A percentile compares a stretch with the other conserved stretches of the same genome.
These are phyloP conservation scores for Xanthoconium purpureum DNA, from an alignment of 768 basidiomycete genomes.

Conservation along the genomic window DNA sequence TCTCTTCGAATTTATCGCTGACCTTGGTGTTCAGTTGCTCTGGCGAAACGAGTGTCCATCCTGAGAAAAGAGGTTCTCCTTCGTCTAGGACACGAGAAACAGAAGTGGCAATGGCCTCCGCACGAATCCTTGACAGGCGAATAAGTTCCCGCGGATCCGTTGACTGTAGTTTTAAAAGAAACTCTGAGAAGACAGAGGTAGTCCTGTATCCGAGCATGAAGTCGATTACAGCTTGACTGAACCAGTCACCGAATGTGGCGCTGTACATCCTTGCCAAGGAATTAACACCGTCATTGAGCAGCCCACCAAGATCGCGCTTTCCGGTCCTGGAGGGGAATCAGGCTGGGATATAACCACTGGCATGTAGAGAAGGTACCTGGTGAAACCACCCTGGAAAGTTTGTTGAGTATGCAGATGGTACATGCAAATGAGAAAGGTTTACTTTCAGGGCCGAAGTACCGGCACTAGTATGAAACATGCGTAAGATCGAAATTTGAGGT, in stretches of 20 bases:
- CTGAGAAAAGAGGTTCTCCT: conserved; percentile 73
- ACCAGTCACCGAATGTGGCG: conserved; percentile 93
- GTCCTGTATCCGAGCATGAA: conserved; percentile 88
- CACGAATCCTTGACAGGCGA: conserved; percentile 82
- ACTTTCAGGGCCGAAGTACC: conserved; percentile 97
- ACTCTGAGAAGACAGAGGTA: conserved; percentile 87
- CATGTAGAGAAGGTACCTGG: conserved; percentile 47
- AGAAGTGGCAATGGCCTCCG: conserved; percentile 90
- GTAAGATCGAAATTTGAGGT: background rate
- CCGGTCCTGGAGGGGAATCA: conserved; percentile 62
- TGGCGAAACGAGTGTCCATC: conserved; percentile 93
- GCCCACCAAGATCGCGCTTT: conserved; percentile 87
- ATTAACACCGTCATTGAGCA: conserved; percentile 95
- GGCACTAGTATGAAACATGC: conserved; percentile 51
- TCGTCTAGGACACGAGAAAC: conserved; percentile 72
- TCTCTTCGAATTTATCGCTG: conserved; percentile 88
- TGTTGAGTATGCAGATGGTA: conserved; percentile 5
- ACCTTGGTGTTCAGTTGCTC: conserved; percentile 68
- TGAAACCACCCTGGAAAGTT: conserved; percentile 71
- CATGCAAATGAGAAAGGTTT: conserved; percentile 19
- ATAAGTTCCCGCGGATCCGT: conserved; percentile 92
- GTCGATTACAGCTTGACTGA: conserved; percentile 93
- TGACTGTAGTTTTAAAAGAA: conserved; percentile 80
- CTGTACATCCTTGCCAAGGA: conserved; percentile 89
- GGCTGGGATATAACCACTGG: background rate